Evolutionary conservation across 768 basidiomycete genomes (phyloP).

Genomic region (Trametes villosa): DNA sequence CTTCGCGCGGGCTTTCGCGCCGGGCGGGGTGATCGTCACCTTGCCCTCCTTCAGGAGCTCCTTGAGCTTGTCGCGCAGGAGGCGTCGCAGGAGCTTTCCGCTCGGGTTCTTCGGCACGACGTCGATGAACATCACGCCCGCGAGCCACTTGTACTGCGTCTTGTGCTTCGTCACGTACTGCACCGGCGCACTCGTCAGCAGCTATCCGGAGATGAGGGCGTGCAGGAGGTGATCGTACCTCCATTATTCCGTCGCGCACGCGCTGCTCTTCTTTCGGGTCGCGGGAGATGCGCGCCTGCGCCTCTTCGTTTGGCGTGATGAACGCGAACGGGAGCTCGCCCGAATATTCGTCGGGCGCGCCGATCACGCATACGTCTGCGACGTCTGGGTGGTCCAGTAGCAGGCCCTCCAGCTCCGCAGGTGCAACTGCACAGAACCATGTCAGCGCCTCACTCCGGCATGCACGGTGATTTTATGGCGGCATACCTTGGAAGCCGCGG

Average conservation of each 20-base stretch:
- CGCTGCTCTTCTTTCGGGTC: constrained; percentile 39
- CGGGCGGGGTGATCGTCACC: constrained; percentile 2
- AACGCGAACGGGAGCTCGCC: constrained; percentile 77
- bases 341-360: constrained; percentile 68
- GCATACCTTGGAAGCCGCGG: constrained; percentile 58
- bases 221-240: constrained; percentile 45
- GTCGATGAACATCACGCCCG: constrained; percentile 44
- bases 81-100: constrained; percentile 37
- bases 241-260: constrained; percentile 52
- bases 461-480: too few relatives aligned
- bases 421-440: constrained; percentile 50
- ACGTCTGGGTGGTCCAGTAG: constrained; percentile 64
- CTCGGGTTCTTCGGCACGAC: constrained; percentile 38
- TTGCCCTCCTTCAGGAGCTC: constrained; percentile 21
- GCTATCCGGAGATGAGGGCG: not conserved
- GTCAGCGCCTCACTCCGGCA: too few relatives aligned
- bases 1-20: constrained; percentile 20
- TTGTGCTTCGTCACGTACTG: constrained; percentile 38
- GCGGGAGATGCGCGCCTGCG: constrained; percentile 40
- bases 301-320: constrained; percentile 51
- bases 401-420: constrained; percentile 73
- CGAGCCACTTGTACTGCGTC: constrained; percentile 42
- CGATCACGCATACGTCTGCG: constrained; percentile 64
- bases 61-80: constrained; percentile 32
- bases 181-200: constrained; percentile 19